Evolutionary conservation across 78 protist species (phyloP), one percentile per base, ranked within the genome.

Genomic region (Planoprotostelium fungivorum): DNA sequence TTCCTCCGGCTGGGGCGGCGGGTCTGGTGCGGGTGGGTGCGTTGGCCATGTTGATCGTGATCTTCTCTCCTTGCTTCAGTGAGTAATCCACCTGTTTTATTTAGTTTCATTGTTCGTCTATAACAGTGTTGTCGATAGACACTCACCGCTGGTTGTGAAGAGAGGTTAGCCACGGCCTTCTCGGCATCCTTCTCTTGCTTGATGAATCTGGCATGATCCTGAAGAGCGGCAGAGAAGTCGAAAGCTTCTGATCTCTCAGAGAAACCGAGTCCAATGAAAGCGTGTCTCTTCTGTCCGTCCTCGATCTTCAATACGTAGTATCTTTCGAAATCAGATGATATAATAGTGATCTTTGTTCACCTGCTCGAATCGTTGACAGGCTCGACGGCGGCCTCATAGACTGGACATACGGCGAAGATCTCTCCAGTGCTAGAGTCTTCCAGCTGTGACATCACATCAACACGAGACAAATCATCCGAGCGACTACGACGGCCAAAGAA

Each of bases 211-310:
- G 73, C 73, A 89, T 94, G 96, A 89, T 94, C 96, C 87, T 94
- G 96, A 84, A 94, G 88, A 86, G 96, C 86, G 35, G 91, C 96
- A 86, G 89, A 91, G 73, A 95, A 95, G 85, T 95, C 96, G 25
- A 95, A 95, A 23, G 96, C 96, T 89, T 95, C 96, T 87, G 38
- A 38, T 85, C 96, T 83, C 51, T 95, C 96, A 34, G 90, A 85
- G 88, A 95, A 95, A 35, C 96, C 95, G 92, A 95, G 89, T 35
- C 96, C 96, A 89, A 94, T 91, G 36, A 91, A 91, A 1, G 96
- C 96, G 86, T 94, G 96, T 86, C 96, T 89, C 38, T 34, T 85
- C 87, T 36, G 87, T 85, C 90, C 90, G 92, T 95, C 95, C 86
- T 92, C 94, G 87, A 95, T 92, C 36, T 88, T 89, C 83, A 95